Evolutionary conservation across 805 yeast species (phyloP).

Genomic region (Candida fluviatilis): DNA sequence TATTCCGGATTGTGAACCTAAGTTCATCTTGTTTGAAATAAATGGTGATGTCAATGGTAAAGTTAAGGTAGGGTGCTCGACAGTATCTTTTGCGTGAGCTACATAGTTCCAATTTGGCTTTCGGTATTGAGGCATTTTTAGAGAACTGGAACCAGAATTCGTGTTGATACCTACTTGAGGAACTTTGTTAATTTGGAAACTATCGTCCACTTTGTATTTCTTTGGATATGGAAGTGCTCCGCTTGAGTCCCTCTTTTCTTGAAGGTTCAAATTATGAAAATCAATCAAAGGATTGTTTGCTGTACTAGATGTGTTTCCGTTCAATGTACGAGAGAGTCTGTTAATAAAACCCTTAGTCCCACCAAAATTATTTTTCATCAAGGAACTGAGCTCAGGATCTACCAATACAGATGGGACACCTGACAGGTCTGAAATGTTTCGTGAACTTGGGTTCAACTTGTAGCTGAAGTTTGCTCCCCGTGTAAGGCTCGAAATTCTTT

Average conservation of each 20-base stretch:
- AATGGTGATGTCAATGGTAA: constrained; percentile 24
- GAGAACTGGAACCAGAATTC: background rate
- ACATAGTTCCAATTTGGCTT: constrained; percentile 11
- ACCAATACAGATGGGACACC: background rate
- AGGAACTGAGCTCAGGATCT: constrained; percentile 9
- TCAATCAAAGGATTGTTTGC: constrained; percentile 7
- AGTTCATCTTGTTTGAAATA: constrained; percentile 22
- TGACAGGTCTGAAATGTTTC: constrained; percentile 5
- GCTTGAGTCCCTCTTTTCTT: constrained; percentile 4
- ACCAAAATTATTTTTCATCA: constrained; percentile 6
- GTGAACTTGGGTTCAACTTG: constrained; percentile 1
- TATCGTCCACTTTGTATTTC: background rate
- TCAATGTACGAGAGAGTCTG: background rate
- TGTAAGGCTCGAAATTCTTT: constrained; percentile 19
- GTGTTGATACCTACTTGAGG: background rate
- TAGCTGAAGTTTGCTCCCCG: constrained; percentile 13
- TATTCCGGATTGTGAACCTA: constrained; percentile 9
- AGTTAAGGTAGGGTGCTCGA: constrained; percentile 12
- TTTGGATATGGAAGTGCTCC: background rate
- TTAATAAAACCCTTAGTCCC: constrained; percentile 1
- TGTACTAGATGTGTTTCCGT: background rate
- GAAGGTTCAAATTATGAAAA: constrained; percentile 7
- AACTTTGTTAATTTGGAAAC: background rate
- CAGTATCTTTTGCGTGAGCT: background rate
- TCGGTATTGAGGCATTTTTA: constrained; percentile 25